Conservation (phyloP, 129 eudicot genomes). For the Smallanthus sonchifolius region DNA sequence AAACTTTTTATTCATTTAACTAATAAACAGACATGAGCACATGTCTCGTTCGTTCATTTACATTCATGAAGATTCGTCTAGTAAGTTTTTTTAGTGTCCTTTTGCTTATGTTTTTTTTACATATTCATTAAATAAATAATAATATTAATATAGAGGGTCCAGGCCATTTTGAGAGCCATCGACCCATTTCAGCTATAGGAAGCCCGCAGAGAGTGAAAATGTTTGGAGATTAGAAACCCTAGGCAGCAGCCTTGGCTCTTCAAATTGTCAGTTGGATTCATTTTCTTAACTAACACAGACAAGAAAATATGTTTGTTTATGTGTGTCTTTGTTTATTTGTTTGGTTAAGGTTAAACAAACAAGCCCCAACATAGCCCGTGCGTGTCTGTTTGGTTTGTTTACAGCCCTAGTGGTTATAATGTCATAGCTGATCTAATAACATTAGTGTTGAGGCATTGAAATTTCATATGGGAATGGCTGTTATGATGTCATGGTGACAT, state of each 20-base stretch:
- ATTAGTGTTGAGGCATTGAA: background rate
- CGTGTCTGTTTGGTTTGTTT: background rate
- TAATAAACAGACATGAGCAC: background rate
- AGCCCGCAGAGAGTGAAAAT: too few relatives aligned
- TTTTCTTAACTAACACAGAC: background rate
- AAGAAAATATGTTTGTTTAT: background rate
- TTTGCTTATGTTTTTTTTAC: too few relatives aligned
- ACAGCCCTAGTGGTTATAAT: background rate
- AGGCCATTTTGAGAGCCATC: background rate
- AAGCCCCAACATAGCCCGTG: background rate
- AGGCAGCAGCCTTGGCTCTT: background rate
- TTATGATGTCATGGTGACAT: background rate
- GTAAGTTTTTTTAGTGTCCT: too few relatives aligned
- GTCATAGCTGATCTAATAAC: background rate
- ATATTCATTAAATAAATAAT: too few relatives aligned
- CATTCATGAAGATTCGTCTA: too few relatives aligned
- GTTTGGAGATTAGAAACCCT: background rate
- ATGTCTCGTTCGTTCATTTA: background rate
- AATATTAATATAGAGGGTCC: background rate
- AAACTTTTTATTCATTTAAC: too few relatives aligned
- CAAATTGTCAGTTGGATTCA: background rate
- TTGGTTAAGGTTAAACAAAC: background rate
- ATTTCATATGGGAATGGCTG: background rate
- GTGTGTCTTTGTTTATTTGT: background rate
- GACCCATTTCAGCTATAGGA: too few relatives aligned